Conservation (phyloP, 139 green algal genomes). For the Astrephomene gubernaculifera region DNA sequence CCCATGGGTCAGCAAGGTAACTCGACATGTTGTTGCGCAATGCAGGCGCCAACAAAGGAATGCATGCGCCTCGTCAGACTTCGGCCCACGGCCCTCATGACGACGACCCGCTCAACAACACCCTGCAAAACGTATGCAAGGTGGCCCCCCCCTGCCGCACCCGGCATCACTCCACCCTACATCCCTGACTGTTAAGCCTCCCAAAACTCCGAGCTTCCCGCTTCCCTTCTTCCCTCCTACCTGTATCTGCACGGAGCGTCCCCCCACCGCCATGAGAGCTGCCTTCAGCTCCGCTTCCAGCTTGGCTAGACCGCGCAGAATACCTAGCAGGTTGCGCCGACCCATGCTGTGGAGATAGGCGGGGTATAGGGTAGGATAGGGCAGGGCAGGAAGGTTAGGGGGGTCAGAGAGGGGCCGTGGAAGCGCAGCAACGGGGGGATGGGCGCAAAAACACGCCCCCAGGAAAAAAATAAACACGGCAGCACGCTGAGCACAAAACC, state of each 20-base stretch:
- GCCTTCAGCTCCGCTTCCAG: slow-evolving; percentile 31
- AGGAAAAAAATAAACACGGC: not conserved
- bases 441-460: not conserved
- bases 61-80: not conserved
- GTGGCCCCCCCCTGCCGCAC: not conserved
- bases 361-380: not conserved
- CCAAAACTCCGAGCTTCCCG: not conserved
- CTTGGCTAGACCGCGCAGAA: slow-evolving; percentile 11
- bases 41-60: too few relatives aligned
- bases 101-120: not conserved
- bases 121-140: not conserved
- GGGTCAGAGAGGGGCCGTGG: not conserved
- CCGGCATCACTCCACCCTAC: not conserved
- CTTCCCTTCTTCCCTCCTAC: not conserved
- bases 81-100: not conserved
- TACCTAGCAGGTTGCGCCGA: not conserved
- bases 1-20: too few relatives aligned
- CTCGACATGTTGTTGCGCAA: too few relatives aligned
- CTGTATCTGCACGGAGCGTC: not conserved
- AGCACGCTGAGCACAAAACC: not conserved
- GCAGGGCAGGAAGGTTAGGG: not conserved
- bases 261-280: not conserved
- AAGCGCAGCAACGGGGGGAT: not conserved
- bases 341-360: not conserved
- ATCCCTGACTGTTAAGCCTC: not conserved